Conservation (phyloP, 1,139 yeast genomes). For the Pichia sp. region DNA sequence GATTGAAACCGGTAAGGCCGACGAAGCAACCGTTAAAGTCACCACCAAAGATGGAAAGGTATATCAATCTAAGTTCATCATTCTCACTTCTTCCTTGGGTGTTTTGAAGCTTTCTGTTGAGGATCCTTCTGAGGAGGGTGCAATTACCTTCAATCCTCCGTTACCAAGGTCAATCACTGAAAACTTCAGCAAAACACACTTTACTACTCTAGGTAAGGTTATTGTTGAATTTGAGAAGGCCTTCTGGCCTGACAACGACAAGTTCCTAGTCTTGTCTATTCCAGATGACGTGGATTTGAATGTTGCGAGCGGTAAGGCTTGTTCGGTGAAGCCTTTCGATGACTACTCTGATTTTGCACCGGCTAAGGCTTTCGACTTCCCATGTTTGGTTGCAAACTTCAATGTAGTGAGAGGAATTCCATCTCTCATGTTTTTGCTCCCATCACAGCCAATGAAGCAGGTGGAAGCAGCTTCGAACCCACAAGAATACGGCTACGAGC, state of each 20-base stretch:
- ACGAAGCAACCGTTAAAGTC: slow-evolving; percentile 16
- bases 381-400: slow-evolving; percentile 24
- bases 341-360: slow-evolving; percentile 1
- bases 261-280: slow-evolving; percentile 40
- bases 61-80: slow-evolving; percentile 29
- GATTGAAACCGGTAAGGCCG: slow-evolving; percentile 3
- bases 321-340: slow-evolving; percentile 5
- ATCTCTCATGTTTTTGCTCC: slow-evolving; percentile 39
- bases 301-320: slow-evolving; percentile 7
- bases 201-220: slow-evolving; percentile 35
- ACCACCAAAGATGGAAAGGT: slow-evolving; percentile 21
- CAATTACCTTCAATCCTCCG: slow-evolving; percentile 30
- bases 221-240: slow-evolving; percentile 35
- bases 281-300: slow-evolving; percentile 21
- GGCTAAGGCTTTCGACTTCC: slow-evolving; percentile 27
- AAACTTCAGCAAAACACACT: slow-evolving; percentile 25
- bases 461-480: slow-evolving; percentile 19
- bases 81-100: slow-evolving; percentile 34
- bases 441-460: slow-evolving; percentile 40
- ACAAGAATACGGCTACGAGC: slow-evolving; percentile 16
- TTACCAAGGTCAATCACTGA: slow-evolving; percentile 27
- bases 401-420: slow-evolving; percentile 20
- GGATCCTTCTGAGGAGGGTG: slow-evolving; percentile 24
- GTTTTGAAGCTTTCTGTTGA: slow-evolving; percentile 25
- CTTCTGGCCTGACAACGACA: slow-evolving; percentile 41